These are phyloP conservation scores for Zelopaecilomyces penicillatus DNA, from an alignment of 2,329 filamentous ascomycete genomes.

Conservation along the genomic window DNA sequence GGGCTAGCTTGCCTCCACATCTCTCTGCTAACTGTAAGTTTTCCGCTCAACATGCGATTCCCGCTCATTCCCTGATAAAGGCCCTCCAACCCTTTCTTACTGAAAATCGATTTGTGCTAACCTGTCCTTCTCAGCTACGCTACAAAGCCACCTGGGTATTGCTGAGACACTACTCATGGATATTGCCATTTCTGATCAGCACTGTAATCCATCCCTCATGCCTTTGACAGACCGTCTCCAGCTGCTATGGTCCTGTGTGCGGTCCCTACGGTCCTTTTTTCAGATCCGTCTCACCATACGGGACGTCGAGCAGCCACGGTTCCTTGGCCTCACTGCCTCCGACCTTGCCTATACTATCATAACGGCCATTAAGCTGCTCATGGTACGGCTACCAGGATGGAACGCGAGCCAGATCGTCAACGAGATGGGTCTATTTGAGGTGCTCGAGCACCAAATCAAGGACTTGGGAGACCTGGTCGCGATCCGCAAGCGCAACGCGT, in stretches of 20 bases:
- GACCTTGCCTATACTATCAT: conserved; percentile 41
- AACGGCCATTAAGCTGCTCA: conserved; percentile 38
- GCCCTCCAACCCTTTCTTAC: background rate
- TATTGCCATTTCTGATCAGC: conserved; percentile 32
- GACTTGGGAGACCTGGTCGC: conserved; percentile 21
- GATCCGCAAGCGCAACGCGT: conserved; percentile 20
- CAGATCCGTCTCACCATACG: conserved; percentile 23
- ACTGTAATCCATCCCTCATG: conserved; percentile 22
- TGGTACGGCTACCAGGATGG: conserved; percentile 38
- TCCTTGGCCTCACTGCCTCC: conserved; percentile 35
- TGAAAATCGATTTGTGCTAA: background rate
- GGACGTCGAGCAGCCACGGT: conserved; percentile 29
- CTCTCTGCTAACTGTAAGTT: conserved; percentile 27
- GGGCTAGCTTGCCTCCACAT: conserved; percentile 25
- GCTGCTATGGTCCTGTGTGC: conserved; percentile 38
- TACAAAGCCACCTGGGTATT: conserved; percentile 35
- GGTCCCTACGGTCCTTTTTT: conserved; percentile 33
- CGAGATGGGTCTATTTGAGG: conserved; percentile 25
- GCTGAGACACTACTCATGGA: conserved; percentile 41
- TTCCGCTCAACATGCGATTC: background rate
- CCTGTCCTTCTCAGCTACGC: conserved; percentile 20
- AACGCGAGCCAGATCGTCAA: conserved; percentile 27
- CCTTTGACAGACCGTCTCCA: conserved; percentile 31
- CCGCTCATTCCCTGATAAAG: background rate
- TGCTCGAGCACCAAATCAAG: conserved; percentile 20